phyloP scores from a whole-genome alignment of 345 rosid genomes.

The Salix suchowensis region DNA sequence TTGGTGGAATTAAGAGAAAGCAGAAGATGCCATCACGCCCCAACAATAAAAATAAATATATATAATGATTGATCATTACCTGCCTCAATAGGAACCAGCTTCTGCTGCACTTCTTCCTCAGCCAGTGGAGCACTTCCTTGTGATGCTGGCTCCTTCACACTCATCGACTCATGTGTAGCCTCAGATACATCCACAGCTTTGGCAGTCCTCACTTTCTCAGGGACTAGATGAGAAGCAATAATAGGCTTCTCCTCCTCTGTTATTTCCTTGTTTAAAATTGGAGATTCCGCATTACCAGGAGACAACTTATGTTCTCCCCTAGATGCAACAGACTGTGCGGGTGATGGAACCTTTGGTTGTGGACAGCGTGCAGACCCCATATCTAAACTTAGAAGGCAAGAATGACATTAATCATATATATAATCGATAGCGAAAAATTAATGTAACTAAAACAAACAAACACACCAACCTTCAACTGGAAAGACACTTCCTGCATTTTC shows the following conservation, averaged over 20 bases:
- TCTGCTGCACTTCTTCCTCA: constrained; percentile 38
- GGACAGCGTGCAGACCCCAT: constrained; percentile 62
- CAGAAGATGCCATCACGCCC: background rate
- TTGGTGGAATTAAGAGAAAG: background rate
- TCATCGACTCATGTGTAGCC: constrained; percentile 65
- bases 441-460: background rate
- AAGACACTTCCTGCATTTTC: constrained; percentile 75
- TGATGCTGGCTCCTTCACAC: constrained; percentile 62
- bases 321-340: constrained; percentile 65
- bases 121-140: constrained; percentile 42
- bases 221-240: constrained; percentile 32
- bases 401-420: background rate
- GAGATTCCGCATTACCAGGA: constrained; percentile 37
- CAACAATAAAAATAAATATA: background rate
- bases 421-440: background rate
- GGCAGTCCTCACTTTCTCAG: constrained; percentile 40
- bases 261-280: constrained; percentile 29
- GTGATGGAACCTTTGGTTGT: constrained; percentile 65
- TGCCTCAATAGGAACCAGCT: constrained; percentile 26
- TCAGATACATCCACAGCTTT: constrained; percentile 54
- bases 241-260: constrained; percentile 41
- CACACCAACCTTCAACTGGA: constrained; percentile 79
- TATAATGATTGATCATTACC: constrained; percentile 5
- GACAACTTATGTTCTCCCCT: constrained; percentile 53
- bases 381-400: constrained; percentile 2